Base-by-base conservation (phyloP, 176 grass and related monocot species). In the Lolium perenne region DNA sequence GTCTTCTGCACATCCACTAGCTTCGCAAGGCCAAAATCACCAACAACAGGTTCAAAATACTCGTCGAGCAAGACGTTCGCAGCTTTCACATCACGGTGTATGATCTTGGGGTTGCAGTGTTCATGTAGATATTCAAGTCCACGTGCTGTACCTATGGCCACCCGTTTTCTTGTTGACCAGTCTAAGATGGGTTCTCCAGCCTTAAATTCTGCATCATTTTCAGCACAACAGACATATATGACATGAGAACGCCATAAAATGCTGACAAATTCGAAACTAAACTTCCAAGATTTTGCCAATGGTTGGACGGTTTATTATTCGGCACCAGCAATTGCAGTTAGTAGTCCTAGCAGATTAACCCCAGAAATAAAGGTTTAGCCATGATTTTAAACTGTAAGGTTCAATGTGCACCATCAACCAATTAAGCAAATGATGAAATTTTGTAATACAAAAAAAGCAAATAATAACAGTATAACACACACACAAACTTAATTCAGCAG, bases 101-200 rank as follows among this genome's bases (percentile, higher is more conserved):
- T 98, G 80, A 98, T 98, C 74, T 98, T 98, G 51, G 93, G 96
- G 62, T 94, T 95, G 71, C 96, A 98, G 88, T 98, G 96, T 80
- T 98, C 97, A 46, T 98, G 97, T 32, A 98, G 86, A 77, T 98
- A 98, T 80, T 98, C 97, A 61, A 98, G 79, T 25, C 97, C 97
- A 64, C 94, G 91, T 23, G 97, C 94, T 40, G 97, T 98, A 72
- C 97, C 97, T 67, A 98, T 85, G 75, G 97, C 94, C 81, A 98
- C 90, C 76, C 92, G 86, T 87, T 98, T 98, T 71, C 97, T 90
- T 79, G 86, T 79, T 32, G 92, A 86, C 97, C 97, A 98, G 79
- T 92, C 88, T 86, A 98, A 77, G 50, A 95, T 91, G 84, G 94
- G 78, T 68, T 98, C 94, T 48, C 88, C 90, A 41, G 88, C 64